Conservation (phyloP, 495 filamentous ascomycete species). For the Cenococcum geophilum region DNA sequence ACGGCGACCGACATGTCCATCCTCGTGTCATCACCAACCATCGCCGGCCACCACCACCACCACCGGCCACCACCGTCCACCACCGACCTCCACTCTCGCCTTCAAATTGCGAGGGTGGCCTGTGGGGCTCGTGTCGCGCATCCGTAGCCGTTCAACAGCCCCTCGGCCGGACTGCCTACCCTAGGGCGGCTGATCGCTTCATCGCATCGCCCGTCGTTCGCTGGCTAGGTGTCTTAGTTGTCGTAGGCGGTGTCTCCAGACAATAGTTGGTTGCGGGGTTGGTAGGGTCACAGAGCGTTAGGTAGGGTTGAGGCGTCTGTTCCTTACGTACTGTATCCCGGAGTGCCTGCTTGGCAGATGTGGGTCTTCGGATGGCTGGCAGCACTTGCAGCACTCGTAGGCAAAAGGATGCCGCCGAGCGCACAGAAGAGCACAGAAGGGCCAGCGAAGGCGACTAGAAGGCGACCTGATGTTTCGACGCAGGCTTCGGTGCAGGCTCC, state of each 20-base stretch:
- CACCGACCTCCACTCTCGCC: not conserved
- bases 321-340: not conserved
- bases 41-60: not conserved
- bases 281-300: not conserved
- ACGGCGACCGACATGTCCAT: too few species aligned
- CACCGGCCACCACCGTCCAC: not conserved
- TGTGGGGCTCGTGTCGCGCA: constrained; percentile 1
- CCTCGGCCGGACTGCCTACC: not conserved
- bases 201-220: not conserved
- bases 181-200: constrained; percentile 1
- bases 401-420: not conserved
- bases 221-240: too few species aligned
- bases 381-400: not conserved
- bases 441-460: constrained; percentile 7
- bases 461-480: not conserved
- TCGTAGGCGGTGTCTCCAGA: not conserved
- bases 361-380: not conserved
- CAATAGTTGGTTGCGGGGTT: not conserved
- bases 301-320: not conserved
- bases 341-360: not conserved
- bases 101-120: constrained; percentile 5
- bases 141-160: not conserved
- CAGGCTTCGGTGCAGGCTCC: constrained; percentile 6
- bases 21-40: too few species aligned
- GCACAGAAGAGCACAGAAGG: constrained; percentile 3